A percentile compares a stretch with the other conserved stretches of the same genome.
These are phyloP conservation scores for Lavandula angustifolia DNA, from an alignment of 257 asterid genomes.

Conservation along the genomic window DNA sequence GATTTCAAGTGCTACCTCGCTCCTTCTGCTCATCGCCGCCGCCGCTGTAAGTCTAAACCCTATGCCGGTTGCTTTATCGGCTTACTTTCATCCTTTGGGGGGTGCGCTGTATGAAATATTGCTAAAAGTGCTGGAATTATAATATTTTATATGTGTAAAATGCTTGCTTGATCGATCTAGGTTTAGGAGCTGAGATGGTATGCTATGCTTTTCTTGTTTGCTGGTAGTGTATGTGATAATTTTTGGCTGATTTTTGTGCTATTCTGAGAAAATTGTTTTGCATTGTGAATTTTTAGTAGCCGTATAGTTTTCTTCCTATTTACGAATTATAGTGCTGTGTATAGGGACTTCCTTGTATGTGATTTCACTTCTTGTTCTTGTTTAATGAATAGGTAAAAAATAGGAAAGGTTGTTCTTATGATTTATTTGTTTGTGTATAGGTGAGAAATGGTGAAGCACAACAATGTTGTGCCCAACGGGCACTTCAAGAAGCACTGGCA, in stretches of 20 bases:
- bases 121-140: no score
- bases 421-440: slow-evolving; percentile 30
- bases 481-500: slow-evolving; percentile 90
- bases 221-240: neutral
- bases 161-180: neutral
- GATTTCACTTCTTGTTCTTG: neutral
- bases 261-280: neutral
- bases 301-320: no score
- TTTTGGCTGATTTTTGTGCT: neutral
- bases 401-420: neutral
- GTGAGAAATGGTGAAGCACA: slow-evolving; percentile 67
- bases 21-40: slow-evolving; percentile 22
- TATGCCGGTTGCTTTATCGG: neutral
- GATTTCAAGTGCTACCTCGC: slow-evolving; percentile 25
- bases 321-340: no score
- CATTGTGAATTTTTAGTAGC: no score
- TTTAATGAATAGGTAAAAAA: no score
- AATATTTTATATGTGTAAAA: neutral
- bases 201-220: neutral
- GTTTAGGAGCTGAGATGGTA: slow-evolving; percentile 6
- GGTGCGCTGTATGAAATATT: no score
- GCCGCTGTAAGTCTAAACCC: slow-evolving; percentile 31
- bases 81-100: no score
- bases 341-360: neutral
- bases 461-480: slow-evolving; percentile 73